Evolutionary conservation across 768 basidiomycete genomes (phyloP).

Genomic region (Kockovaella imperatae): DNA sequence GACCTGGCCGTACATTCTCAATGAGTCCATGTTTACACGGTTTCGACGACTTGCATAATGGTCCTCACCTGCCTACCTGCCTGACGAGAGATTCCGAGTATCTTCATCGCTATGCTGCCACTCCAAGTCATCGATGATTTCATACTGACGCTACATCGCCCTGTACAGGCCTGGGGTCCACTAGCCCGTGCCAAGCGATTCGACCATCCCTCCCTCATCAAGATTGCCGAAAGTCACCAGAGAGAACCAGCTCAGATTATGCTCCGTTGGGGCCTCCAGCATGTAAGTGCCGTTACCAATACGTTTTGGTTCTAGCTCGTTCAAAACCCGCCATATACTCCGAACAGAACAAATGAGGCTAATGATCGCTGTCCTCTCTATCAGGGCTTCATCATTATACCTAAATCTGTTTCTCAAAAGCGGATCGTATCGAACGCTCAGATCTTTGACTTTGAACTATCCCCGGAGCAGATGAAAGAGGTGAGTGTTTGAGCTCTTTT

Average conservation of each 20-base stretch:
- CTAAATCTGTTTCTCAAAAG: slow-evolving; percentile 48
- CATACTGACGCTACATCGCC: too few relatives aligned
- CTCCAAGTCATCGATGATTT: too few relatives aligned
- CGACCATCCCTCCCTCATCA: slow-evolving; percentile 52
- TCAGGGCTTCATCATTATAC: slow-evolving; percentile 48
- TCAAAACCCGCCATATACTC: neutral
- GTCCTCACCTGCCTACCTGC: too few relatives aligned
- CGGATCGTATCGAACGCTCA: slow-evolving; percentile 48
- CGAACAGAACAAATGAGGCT: neutral
- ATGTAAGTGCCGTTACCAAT: slow-evolving; percentile 48
- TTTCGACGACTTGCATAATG: too few relatives aligned
- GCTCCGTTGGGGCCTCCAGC: slow-evolving; percentile 77
- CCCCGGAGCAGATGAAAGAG: slow-evolving; percentile 47
- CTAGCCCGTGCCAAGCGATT: slow-evolving; percentile 62
- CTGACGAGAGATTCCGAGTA: too few relatives aligned
- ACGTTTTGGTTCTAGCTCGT: too few relatives aligned
- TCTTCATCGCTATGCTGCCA: too few relatives aligned
- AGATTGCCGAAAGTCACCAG: slow-evolving; percentile 52
- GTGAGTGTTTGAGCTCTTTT: slow-evolving; percentile 14
- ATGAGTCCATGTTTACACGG: too few relatives aligned
- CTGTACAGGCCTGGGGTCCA: slow-evolving; percentile 68
- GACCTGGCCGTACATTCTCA: too few relatives aligned
- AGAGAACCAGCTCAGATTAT: slow-evolving; percentile 60
- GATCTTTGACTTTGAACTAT: slow-evolving; percentile 49
- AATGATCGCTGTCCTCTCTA: neutral